phyloP scores from a whole-genome alignment of 805 yeast species.

The Yarrowia hollandica region DNA sequence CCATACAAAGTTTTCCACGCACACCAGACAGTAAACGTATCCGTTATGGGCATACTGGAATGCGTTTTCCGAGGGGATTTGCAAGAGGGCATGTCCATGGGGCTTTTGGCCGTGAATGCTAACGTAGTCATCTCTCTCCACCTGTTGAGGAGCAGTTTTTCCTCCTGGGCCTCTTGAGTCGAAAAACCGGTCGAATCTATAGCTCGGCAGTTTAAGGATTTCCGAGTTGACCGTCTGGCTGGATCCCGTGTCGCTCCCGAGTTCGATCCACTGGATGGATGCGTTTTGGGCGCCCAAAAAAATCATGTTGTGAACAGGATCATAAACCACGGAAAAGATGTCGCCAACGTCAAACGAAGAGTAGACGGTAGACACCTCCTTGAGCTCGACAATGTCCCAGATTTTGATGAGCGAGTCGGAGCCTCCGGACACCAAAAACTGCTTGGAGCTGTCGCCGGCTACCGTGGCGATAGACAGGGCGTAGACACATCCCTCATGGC shows the following conservation, averaged over 20 bases:
- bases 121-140: slow-evolving; percentile 30
- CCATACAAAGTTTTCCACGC: slow-evolving; percentile 23
- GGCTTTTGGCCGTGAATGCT: slow-evolving; percentile 14
- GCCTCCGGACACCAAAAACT: slow-evolving; percentile 76
- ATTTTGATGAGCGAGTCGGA: slow-evolving; percentile 86
- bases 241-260: slow-evolving; percentile 38
- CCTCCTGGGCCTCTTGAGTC: slow-evolving; percentile 90
- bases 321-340: slow-evolving; percentile 79
- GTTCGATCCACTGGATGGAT: slow-evolving; percentile 69
- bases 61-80: slow-evolving; percentile 66
- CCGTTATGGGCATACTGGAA: slow-evolving; percentile 89
- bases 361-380: slow-evolving; percentile 66
- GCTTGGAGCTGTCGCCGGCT: slow-evolving; percentile 44
- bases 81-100: slow-evolving; percentile 30
- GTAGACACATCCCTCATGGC: slow-evolving; percentile 74
- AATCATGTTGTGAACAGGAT: slow-evolving; percentile 56
- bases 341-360: slow-evolving; percentile 90
- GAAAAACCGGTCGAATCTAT: slow-evolving; percentile 78
- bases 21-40: slow-evolving; percentile 57
- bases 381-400: slow-evolving; percentile 60
- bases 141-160: slow-evolving; percentile 42
- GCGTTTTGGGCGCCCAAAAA: slow-evolving; percentile 94
- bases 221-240: slow-evolving; percentile 31
- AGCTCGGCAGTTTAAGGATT: slow-evolving; percentile 51
- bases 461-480: slow-evolving; percentile 49